These are phyloP conservation scores for Fusarium decemcellulare DNA, from an alignment of 2,329 filamentous ascomycete species.

Conservation along the genomic window DNA sequence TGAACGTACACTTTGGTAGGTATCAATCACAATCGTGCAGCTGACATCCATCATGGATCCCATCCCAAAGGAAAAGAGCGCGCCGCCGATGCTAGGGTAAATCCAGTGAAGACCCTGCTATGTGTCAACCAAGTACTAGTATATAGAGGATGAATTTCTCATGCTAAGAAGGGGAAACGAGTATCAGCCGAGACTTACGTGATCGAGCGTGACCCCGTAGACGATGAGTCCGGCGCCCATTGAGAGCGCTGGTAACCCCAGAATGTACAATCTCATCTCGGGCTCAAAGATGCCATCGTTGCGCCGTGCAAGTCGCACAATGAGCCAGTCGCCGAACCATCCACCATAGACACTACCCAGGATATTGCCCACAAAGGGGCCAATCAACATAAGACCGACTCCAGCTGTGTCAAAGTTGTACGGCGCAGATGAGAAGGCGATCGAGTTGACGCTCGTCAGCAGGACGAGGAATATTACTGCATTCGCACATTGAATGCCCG, in stretches of 20 bases:
- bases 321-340: background rate
- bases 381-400: conserved; percentile 23
- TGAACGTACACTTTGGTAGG: conserved; percentile 39
- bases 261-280: background rate
- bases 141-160: background rate
- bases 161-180: no score
- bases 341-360: background rate
- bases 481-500: conserved; percentile 37
- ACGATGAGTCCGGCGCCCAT: background rate
- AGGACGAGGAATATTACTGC: conserved; percentile 4
- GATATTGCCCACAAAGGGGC: background rate
- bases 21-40: conserved; percentile 51
- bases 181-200: background rate
- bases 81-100: conserved; percentile 51
- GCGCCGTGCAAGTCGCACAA: background rate
- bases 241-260: background rate
- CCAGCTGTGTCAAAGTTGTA: conserved; percentile 42
- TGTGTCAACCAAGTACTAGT: background rate
- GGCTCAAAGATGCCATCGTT: background rate
- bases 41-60: conserved; percentile 51
- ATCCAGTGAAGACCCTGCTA: conserved; percentile 58
- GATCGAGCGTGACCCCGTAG: background rate
- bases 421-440: conserved; percentile 50
- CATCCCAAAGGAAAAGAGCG: conserved; percentile 52
- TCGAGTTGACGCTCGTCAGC: conserved; percentile 44